phyloP scores from a whole-genome alignment of 495 filamentous ascomycete species.

The Podospora tetraspora region DNA sequence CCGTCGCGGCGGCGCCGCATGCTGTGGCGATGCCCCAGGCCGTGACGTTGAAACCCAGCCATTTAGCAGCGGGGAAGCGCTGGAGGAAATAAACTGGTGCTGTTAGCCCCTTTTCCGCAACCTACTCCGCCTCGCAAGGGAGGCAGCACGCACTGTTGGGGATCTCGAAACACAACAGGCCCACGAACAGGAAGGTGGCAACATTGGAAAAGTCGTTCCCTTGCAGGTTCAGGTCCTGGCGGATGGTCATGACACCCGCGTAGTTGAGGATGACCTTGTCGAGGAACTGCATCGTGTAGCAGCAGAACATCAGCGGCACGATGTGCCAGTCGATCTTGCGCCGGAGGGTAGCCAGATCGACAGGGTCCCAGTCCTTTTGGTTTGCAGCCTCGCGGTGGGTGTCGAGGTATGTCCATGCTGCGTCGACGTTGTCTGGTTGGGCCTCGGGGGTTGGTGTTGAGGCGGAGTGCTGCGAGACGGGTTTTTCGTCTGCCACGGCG shows the following conservation, averaged over 20 bases:
- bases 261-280: constrained; percentile 61
- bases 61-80: constrained; percentile 50
- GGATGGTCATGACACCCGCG: constrained; percentile 36
- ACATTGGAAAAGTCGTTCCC: constrained; percentile 37
- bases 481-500: neutral
- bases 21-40: constrained; percentile 46
- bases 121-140: no score
- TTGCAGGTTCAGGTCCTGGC: constrained; percentile 26
- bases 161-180: constrained; percentile 8
- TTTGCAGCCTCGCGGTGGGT: constrained; percentile 24
- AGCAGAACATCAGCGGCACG: constrained; percentile 51
- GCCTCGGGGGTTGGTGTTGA: neutral
- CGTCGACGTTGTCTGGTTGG: constrained; percentile 20
- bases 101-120: neutral
- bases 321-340: constrained; percentile 37
- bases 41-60: constrained; percentile 48
- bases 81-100: constrained; percentile 42
- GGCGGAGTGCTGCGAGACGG: neutral
- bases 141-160: no score
- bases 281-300: constrained; percentile 61
- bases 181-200: constrained; percentile 35
- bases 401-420: constrained; percentile 34
- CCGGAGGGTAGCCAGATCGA: constrained; percentile 26
- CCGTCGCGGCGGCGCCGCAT: constrained; percentile 32
- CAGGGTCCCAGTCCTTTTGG: neutral